phyloP scores from a whole-genome alignment of 2,329 filamentous ascomycete genomes.

The Epichloe hybrida region DNA sequence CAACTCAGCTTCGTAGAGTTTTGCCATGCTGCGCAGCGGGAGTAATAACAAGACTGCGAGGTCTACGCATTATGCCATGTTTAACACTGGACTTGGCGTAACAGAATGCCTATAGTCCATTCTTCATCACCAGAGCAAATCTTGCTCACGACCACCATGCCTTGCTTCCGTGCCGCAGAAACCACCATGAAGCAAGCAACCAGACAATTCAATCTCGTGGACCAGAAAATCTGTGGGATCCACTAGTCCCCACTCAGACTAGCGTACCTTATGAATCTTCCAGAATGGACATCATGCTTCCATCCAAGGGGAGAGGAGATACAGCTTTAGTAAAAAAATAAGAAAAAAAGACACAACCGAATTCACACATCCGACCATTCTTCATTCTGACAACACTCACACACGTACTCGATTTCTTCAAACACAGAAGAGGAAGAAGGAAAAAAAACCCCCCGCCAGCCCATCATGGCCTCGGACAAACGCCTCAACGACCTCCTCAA shows the following conservation, averaged over 20 bases:
- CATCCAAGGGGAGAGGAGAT: neutral
- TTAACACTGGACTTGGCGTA: too few relatives aligned
- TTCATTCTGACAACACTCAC: too few relatives aligned
- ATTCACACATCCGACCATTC: too few relatives aligned
- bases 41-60: too few relatives aligned
- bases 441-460: too few relatives aligned
- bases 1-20: neutral
- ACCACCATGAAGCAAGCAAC: too few relatives aligned
- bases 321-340: slow-evolving; percentile 3
- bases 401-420: neutral
- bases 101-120: too few relatives aligned
- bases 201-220: too few relatives aligned
- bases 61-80: too few relatives aligned
- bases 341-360: neutral
- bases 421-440: neutral
- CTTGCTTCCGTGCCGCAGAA: too few relatives aligned
- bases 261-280: slow-evolving; percentile 24
- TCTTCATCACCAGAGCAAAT: too few relatives aligned
- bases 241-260: slow-evolving; percentile 16
- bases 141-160: too few relatives aligned
- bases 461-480: slow-evolving; percentile 24
- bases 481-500: slow-evolving; percentile 64
- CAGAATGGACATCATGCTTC: slow-evolving; percentile 21
- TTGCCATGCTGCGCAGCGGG: neutral
- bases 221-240: neutral